Base-by-base conservation (phyloP, 2,329 filamentous ascomycete species). In the Tympanopsis confertula region DNA sequence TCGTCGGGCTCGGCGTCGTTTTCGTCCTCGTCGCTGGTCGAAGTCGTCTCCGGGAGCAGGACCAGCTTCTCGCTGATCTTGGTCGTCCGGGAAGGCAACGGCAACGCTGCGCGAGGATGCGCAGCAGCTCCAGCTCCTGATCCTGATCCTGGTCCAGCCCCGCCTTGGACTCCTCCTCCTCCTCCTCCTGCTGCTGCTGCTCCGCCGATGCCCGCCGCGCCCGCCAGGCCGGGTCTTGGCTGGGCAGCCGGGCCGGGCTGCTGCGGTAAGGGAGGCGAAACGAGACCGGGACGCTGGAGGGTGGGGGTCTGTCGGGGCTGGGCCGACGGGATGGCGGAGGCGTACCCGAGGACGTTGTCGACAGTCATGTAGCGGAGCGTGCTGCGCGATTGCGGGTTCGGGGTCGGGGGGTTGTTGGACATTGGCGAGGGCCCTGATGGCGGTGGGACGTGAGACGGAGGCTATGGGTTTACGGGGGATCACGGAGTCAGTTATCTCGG, bases 1-100 rank as follows among this genome's bases (percentile, higher is more conserved):
- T 71, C 66, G 38, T 65, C 65, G 43, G 74, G 71, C 13, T 73
- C 65, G 3, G 68, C 69, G 15, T 57, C 56, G 5, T n/a, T n/a
- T 41, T 75, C 78, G 28, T 75, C 74, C 5, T 68, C 71, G 18
- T 75, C 74, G 38, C 73, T 69, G 19, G 68, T 68, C 13, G 72
- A 71, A 3, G 68, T 68, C 1, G 87, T 82, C 53, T 95, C 89
- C 1, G 91, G 91, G 13, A 98, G 70, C 24, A 96, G 67, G 0
- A 98, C 91, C n/a, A 98, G 69, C 61, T 96, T 96, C 64, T 96
- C 86, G 57, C 86, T 94, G 45, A 94, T 82, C 58, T 96, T 95
- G 19, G 86, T 93, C 26, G 87, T 93, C 38, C 91, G 75, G 4
- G 86, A 82, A 1, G 89, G 91, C 46, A 95, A 62, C 22, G 22